Conservation (phyloP, 306 rosid species). For the Acacia melanoxylon region DNA sequence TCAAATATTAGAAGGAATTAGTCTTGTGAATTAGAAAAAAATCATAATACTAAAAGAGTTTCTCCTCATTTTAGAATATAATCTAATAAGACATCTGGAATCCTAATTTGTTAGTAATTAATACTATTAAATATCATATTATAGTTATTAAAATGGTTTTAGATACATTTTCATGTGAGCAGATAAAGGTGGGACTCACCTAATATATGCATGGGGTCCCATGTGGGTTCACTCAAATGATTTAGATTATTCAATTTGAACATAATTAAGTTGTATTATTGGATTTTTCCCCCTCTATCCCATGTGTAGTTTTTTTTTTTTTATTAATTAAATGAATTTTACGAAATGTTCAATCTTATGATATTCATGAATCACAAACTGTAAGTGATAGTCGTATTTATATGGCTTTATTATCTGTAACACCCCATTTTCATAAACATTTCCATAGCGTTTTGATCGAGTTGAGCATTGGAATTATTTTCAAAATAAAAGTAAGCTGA, state of each 20-base stretch:
- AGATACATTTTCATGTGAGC: neutral
- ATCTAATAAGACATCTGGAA: neutral
- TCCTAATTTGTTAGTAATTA: neutral
- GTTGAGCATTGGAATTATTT: no score
- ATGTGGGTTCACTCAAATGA: neutral
- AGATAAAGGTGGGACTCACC: neutral
- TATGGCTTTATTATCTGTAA: neutral
- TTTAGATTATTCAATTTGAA: neutral
- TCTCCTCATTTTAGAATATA: neutral
- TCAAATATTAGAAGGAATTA: neutral
- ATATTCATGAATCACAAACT: neutral
- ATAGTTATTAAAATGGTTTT: neutral
- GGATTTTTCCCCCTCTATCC: neutral
- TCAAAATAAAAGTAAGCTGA: no score
- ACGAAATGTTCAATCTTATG: neutral
- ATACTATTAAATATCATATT: neutral
- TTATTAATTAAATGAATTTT: neutral
- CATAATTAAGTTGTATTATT: neutral
- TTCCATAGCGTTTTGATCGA: no score
- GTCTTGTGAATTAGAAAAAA: neutral
- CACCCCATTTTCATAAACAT: no score
- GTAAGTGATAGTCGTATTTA: neutral
- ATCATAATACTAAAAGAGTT: neutral
- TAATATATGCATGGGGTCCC: neutral
- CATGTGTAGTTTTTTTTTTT: no score